phyloP scores from a whole-genome alignment of 352 stramenopile species.

The Phytophthora gonapodyides region DNA sequence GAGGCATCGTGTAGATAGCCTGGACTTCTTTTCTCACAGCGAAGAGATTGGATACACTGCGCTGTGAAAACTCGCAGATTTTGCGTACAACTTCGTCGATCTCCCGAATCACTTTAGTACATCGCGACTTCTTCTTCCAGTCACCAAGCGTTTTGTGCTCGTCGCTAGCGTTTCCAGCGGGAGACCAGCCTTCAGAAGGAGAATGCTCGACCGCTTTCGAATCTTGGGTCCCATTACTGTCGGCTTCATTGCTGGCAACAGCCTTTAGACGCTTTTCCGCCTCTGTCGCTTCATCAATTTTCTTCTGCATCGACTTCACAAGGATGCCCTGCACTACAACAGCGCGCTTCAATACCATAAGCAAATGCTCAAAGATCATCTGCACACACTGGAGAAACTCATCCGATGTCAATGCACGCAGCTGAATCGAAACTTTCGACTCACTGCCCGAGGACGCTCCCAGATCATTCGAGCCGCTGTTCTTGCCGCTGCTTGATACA shows the following conservation, averaged over 20 bases:
- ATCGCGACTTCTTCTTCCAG: constrained; percentile 80
- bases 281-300: constrained; percentile 53
- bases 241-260: constrained; percentile 8
- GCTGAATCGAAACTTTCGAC: constrained; percentile 85
- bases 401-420: constrained; percentile 78
- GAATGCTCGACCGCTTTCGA: constrained; percentile 6
- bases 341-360: constrained; percentile 80
- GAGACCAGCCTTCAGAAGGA: constrained; percentile 41
- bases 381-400: constrained; percentile 88
- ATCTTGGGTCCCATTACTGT: constrained; percentile 18
- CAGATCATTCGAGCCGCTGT: constrained; percentile 24
- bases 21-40: constrained; percentile 89
- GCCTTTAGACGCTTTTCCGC: constrained; percentile 41
- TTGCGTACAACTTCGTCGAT: constrained; percentile 88
- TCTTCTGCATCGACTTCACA: constrained; percentile 73
- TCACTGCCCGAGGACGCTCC: constrained; percentile 38
- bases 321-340: constrained; percentile 80
- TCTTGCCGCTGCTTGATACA: constrained; percentile 60
- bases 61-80: constrained; percentile 86
- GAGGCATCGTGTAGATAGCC: constrained; percentile 89
- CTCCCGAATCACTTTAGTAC: constrained; percentile 75
- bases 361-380: constrained; percentile 90
- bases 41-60: constrained; percentile 87
- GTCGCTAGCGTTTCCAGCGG: constrained; percentile 45
- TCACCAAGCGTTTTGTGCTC: constrained; percentile 63